Percentiles rank a stretch among this genome's conserved stretches.
phyloP scores from a whole-genome alignment of 352 stramenopile species.

The Phytophthora hybrid region DNA sequence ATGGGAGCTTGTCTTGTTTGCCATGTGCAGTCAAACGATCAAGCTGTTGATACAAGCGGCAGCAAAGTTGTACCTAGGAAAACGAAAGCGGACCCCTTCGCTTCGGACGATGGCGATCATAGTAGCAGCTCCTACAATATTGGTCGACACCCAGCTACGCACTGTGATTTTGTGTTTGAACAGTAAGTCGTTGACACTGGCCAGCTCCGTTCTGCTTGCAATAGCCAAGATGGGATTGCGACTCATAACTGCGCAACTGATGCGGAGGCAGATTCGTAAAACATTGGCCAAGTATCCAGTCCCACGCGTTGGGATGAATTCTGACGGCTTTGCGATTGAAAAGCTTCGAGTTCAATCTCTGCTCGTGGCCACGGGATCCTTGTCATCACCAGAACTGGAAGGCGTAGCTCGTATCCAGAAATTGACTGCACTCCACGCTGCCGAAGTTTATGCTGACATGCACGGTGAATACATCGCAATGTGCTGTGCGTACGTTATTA shows the following conservation, averaged over 20 bases:
- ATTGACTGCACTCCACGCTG: constrained; percentile 40
- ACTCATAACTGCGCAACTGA: constrained; percentile 9
- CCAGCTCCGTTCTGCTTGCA: constrained; percentile 23
- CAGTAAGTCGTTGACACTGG: constrained; percentile 25
- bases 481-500: constrained; percentile 39
- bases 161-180: constrained; percentile 36
- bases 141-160: constrained; percentile 41
- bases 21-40: constrained; percentile 22
- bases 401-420: constrained; percentile 32
- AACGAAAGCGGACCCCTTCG: constrained; percentile 15
- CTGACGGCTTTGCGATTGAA: neutral
- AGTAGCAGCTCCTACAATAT: constrained; percentile 34
- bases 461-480: constrained; percentile 63
- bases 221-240: constrained; percentile 30
- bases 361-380: constrained; percentile 1
- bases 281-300: constrained; percentile 15
- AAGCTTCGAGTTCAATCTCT: constrained; percentile 7
- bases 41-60: constrained; percentile 33
- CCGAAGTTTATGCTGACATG: constrained; percentile 61
- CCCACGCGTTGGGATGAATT: neutral
- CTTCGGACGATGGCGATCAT: constrained; percentile 40
- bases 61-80: constrained; percentile 34
- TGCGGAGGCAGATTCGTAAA: constrained; percentile 16
- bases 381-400: constrained; percentile 20
- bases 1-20: constrained; percentile 33